Base-by-base conservation (phyloP, 306 rosid species). In the Prosopis cineraria region DNA sequence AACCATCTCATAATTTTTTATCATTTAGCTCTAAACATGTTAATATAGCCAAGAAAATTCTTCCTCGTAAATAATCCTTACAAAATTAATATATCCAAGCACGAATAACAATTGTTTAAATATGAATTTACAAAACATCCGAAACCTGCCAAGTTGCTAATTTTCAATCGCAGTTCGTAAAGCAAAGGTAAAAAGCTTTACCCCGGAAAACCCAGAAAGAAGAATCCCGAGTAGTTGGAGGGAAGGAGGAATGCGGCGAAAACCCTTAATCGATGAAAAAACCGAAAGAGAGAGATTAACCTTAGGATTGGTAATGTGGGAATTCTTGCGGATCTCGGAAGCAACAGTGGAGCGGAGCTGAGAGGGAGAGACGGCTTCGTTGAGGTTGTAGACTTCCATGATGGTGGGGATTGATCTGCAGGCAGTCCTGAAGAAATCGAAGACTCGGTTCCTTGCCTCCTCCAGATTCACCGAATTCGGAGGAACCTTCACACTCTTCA, bases 311-410 rank as follows among this genome's bases (percentile, higher is more conserved):
- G 89, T 81, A 81, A 93, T 16, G 64, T 82, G 78, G 10, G 89
- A 13, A 80, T 60, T 27, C 13, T 6, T 91, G 82, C 98, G 98
- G 89, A 93, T 87, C 93, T 95, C 77, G 3, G 97, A 37, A 82
- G 99, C 88, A 80, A 93, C 43, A 74, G 91, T 37, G 77, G 98
- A 88, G 68, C 99, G 99, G 60, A 95, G 97, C 59, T 89, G 83
- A 36, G 99, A 89, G 53, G 85, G 43, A 2, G 83, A 31, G 22
- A 74, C 82, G 75, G 88, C 89, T 52, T 95, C 99, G 78, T 91
- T 25, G 0, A 95, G 91, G 74, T 93, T 95, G 85, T 95, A 95
- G 72, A 90, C 86, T 30, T 91, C 93, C 89, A 95, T 95, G 81
- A 95, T 63, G 39, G 91, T 0, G 20, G 98, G 98, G 16, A 95